A percentile compares a stretch with the other conserved stretches of the same genome.
These are phyloP conservation scores for Colletotrichum horii DNA, from an alignment of 2,329 filamentous ascomycete genomes.

Conservation along the genomic window DNA sequence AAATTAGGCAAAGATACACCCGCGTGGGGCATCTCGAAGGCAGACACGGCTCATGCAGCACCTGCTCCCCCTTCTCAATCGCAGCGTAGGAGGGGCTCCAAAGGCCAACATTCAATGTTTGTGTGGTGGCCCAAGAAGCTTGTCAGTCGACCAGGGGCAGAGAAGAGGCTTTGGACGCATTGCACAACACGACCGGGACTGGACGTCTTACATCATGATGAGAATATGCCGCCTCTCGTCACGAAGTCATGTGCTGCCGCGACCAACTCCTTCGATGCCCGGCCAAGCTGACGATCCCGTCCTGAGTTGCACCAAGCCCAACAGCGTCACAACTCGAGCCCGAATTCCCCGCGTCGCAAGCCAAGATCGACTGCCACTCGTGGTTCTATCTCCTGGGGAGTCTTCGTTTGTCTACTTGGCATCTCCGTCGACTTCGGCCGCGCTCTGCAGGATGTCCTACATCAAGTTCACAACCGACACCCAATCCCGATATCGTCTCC, in stretches of 20 bases:
- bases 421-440: neutral
- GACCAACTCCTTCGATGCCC: neutral
- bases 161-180: neutral
- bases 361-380: neutral
- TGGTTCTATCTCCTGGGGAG: neutral
- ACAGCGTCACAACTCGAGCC: neutral
- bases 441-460: neutral
- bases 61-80: neutral
- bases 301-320: neutral
- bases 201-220: neutral
- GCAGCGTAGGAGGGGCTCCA: too few relatives aligned
- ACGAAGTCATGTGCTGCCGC: neutral
- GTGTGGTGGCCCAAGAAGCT: too few relatives aligned
- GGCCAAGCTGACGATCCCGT: neutral
- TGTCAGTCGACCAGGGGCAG: too few relatives aligned
- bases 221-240: neutral
- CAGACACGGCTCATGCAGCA: neutral
- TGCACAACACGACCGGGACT: fast-evolving
- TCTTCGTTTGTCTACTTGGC: fast-evolving
- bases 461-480: neutral
- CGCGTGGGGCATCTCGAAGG: neutral
- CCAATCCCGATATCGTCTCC: neutral
- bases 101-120: too few relatives aligned
- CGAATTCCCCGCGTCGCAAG: neutral
- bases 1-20: neutral